Percentiles rank a stretch among this genome's conserved stretches.
Conservation (phyloP, 2,329 filamentous ascomycete species). For the Ceratocystis albifundus region DNA sequence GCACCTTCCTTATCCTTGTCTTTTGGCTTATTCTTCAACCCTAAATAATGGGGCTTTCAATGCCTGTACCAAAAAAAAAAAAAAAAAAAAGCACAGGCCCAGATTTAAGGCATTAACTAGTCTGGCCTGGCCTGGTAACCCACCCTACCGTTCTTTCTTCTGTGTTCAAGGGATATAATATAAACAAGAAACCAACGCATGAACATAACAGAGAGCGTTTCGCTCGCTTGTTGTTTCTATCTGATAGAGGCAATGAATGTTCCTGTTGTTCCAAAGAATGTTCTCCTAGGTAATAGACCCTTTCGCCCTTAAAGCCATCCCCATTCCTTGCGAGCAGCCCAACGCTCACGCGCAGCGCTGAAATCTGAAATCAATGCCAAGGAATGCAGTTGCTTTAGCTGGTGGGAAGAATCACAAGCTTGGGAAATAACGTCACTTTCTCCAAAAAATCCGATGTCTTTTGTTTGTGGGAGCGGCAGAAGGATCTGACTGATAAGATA, state of each 20-base stretch:
- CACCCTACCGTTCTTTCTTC: neutral
- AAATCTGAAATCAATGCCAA: too few species aligned
- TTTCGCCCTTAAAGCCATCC: neutral
- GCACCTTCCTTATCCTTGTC: neutral
- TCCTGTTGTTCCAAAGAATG: neutral
- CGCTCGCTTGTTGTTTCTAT: neutral
- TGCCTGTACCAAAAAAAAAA: neutral
- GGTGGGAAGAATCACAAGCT: neutral
- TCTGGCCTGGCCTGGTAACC: too few species aligned
- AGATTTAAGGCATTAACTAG: neutral
- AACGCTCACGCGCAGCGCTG: too few species aligned
- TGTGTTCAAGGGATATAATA: neutral
- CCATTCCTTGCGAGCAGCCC: neutral
- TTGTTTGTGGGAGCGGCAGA: slow-evolving; percentile 6
- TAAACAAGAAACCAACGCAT: neutral
- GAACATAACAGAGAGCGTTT: neutral
- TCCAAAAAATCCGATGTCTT: neutral
- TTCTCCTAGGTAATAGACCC: neutral
- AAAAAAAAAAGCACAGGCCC: too few species aligned
- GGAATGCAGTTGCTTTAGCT: neutral
- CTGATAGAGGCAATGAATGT: neutral
- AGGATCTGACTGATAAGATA: slow-evolving; percentile 3
- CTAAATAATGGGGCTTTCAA: neutral
- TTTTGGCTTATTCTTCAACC: neutral
- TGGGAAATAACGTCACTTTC: neutral